Conservation (phyloP, 2,329 filamentous ascomycete species). For the Diaporthe sp. region DNA sequence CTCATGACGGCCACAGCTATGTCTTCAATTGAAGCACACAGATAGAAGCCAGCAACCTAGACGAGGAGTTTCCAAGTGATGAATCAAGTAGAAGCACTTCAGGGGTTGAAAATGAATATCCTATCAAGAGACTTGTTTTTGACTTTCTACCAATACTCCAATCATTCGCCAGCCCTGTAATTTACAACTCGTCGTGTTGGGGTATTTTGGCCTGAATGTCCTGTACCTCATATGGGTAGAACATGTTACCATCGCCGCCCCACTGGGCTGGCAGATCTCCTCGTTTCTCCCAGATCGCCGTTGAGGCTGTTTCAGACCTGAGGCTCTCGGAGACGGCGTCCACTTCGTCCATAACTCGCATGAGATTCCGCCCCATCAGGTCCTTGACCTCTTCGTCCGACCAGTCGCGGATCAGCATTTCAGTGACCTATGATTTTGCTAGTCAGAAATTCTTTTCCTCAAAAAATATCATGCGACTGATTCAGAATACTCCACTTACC, state of each 20-base stretch:
- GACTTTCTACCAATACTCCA: neutral
- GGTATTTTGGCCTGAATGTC: slow-evolving; percentile 36
- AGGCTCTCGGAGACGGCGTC: slow-evolving; percentile 36
- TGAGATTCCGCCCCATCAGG: slow-evolving; percentile 41
- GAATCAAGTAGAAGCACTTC: too few relatives aligned
- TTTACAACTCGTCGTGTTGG: slow-evolving; percentile 37
- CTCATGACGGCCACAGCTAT: too few relatives aligned
- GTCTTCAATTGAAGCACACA: too few relatives aligned
- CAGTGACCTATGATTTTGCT: slow-evolving; percentile 37
- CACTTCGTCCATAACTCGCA: slow-evolving; percentile 40
- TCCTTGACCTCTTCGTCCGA: slow-evolving; percentile 39
- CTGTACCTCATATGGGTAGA: slow-evolving; percentile 36
- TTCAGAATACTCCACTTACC: slow-evolving; percentile 35
- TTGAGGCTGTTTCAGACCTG: slow-evolving; percentile 30
- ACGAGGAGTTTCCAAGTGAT: too few relatives aligned
- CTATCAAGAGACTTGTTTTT: too few relatives aligned
- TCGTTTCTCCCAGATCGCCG: slow-evolving; percentile 39
- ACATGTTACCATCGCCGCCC: slow-evolving; percentile 37
- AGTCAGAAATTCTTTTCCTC: neutral
- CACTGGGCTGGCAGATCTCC: slow-evolving; percentile 37
- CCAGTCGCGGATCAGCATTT: slow-evolving; percentile 38
- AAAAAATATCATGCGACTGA: fast-evolving
- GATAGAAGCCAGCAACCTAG: too few relatives aligned
- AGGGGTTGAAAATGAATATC: too few relatives aligned
- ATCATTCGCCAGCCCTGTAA: neutral